Base-by-base conservation (phyloP, 1,139 yeast species). In the Chernovozyma sophiae-reginae region DNA sequence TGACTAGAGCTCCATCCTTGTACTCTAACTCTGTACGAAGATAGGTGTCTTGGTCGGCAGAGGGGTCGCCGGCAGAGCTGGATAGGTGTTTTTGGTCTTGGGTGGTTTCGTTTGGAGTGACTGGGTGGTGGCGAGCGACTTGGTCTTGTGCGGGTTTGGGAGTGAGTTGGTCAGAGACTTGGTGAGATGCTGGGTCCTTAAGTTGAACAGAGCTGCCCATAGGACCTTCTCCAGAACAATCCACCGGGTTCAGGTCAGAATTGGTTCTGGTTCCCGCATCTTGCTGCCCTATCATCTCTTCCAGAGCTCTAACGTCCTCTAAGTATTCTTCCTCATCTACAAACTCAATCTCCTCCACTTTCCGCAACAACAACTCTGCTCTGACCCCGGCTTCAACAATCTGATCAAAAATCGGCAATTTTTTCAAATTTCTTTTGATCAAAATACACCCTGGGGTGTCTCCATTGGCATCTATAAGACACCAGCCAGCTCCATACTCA, bases 401-500 rank as follows among this genome's bases (percentile, higher is more conserved):
- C 43, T 74, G 69, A 10, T 65, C 52, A 44, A 66, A 70, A 41
- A 85, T 72, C 0, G 66, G 68, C 0, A 64, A 58, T 4, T 58
- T 55, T 37, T 65, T 58, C 38, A 79, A 60, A 2, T 72, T 73
- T 38, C 79, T 66, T 41, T 73, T 74, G 38, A 72, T 67, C 44
- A 77, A 65, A 34, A 82, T 69, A 57, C 92, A 86, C 3, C 94
- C 95, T 0, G 94, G 85, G 1, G 95, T 84, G 45, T 81, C 79
- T 46, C 75, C 68, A 44, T 81, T 76, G 40, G 66, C 70, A 53
- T 85, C 92, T 4, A 77, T 65, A 42, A 81, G 68, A 51, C 81
- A 81, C 97, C 97, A 90, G 7, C 95, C 95, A 0, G 95, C 96
- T 12, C 97, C 97, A 56, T 80, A 83, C 51, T 86, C 80, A 49